Percentiles rank a stretch among this genome's conserved stretches.
phyloP scores from a whole-genome alignment of 371 early-diverging fungal genomes.

The Mucor racemosus region DNA sequence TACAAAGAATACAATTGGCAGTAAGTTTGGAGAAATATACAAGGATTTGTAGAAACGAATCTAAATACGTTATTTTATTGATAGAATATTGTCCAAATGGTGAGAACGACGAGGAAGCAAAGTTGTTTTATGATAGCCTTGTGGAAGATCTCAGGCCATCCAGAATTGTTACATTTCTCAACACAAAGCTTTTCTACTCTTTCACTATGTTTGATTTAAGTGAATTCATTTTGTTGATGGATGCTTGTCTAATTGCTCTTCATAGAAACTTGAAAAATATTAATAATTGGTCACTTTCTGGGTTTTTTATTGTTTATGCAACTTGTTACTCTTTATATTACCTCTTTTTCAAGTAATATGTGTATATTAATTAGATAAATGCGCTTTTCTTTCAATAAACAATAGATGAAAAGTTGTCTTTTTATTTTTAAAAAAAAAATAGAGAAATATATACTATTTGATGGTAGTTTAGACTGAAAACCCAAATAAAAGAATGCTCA shows the following conservation, averaged over 20 bases:
- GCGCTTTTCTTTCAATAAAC: no score
- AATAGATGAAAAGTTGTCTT: no score
- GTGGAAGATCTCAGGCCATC: neutral
- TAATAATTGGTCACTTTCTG: neutral
- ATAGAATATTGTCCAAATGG: neutral
- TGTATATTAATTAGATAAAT: no score
- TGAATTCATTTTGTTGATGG: neutral
- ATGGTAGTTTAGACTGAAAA: no score
- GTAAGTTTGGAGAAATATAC: neutral
- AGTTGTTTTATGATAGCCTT: neutral
- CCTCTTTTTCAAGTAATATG: neutral
- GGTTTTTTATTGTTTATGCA: neutral
- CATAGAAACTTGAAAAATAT: neutral
- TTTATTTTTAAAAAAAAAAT: no score
- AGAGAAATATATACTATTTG: no score
- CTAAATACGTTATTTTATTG: neutral
- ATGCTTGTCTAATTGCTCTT: constrained; percentile 1
- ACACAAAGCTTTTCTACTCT: neutral
- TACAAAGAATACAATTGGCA: neutral
- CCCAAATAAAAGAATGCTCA: no score
- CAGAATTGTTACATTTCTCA: neutral
- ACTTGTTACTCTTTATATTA: neutral
- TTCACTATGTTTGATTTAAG: neutral
- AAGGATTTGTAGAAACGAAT: no score
- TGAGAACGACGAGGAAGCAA: neutral